Evolutionary conservation across 345 rosid species (phyloP).

Genomic region (Populus davidiana): DNA sequence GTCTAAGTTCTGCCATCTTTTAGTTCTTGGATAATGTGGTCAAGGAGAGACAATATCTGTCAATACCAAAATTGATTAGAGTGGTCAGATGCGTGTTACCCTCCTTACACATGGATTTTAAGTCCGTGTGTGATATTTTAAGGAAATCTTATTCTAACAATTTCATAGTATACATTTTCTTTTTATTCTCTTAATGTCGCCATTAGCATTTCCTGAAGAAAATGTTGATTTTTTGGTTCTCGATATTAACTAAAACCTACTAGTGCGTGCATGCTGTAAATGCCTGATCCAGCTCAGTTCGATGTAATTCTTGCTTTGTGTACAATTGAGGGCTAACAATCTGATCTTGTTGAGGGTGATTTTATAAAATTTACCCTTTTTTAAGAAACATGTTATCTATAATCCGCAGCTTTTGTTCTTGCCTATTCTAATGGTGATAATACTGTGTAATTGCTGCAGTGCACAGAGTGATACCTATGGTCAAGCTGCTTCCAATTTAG

Average conservation of each 20-base stretch:
- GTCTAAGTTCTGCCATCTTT: too few species aligned
- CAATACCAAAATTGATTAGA: too few species aligned
- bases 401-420: not conserved
- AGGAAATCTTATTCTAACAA: not conserved
- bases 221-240: not conserved
- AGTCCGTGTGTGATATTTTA: too few species aligned
- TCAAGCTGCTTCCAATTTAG: constrained; percentile 89
- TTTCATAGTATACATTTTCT: not conserved
- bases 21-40: too few species aligned
- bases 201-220: not conserved
- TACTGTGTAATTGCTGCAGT: constrained; percentile 44
- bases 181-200: not conserved
- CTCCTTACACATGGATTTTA: too few species aligned
- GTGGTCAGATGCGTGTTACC: too few species aligned
- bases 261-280: not conserved
- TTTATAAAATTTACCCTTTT: not conserved
- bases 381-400: not conserved
- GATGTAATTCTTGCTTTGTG: not conserved
- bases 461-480: constrained; percentile 53
- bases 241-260: not conserved
- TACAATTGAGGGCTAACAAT: not conserved
- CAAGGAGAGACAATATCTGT: too few species aligned
- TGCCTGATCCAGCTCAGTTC: not conserved
- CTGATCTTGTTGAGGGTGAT: not conserved
- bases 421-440: not conserved